A percentile compares a stretch with the other conserved stretches of the same genome.
Conservation (phyloP, 805 yeast genomes). For the Candida golubevii region DNA sequence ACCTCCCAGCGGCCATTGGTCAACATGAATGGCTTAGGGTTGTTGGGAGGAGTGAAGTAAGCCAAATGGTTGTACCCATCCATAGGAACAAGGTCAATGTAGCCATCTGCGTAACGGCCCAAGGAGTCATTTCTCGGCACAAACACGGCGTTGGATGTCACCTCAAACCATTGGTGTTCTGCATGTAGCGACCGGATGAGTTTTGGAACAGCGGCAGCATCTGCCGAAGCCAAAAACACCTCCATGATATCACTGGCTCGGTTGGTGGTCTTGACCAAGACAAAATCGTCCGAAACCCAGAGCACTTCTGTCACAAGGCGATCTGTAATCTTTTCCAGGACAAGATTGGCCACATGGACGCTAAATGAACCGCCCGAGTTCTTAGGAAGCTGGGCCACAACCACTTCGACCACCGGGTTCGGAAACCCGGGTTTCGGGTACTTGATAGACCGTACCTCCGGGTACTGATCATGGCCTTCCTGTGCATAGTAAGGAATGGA, state of each 20-base stretch:
- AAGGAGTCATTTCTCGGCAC: constrained; percentile 33
- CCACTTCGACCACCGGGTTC: constrained; percentile 58
- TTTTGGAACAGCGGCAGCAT: constrained; percentile 20
- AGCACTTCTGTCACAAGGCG: constrained; percentile 53
- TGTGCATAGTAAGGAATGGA: constrained; percentile 74
- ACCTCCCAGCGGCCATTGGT: constrained; percentile 88
- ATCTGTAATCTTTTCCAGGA: constrained; percentile 10
- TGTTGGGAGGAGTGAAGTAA: constrained; percentile 66
- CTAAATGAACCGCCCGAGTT: constrained; percentile 10
- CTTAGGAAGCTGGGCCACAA: constrained; percentile 13
- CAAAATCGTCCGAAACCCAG: constrained; percentile 50
- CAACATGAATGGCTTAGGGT: constrained; percentile 44
- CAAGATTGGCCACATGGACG: constrained; percentile 9
- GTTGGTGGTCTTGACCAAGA: constrained; percentile 59
- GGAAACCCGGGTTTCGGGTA: constrained; percentile 83
- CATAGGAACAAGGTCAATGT: constrained; percentile 68
- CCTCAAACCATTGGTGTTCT: constrained; percentile 59
- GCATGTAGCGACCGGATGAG: constrained; percentile 45
- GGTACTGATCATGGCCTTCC: constrained; percentile 33
- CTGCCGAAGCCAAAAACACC: constrained; percentile 41
- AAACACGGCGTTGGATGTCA: constrained; percentile 28
- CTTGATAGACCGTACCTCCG: constrained; percentile 51
- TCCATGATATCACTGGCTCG: constrained; percentile 55
- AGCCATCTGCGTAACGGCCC: constrained; percentile 50
- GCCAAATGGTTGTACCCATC: constrained; percentile 75